Evolutionary conservation across 2,329 filamentous ascomycete genomes (phyloP).

Genomic region (Diaporthe nobilis): DNA sequence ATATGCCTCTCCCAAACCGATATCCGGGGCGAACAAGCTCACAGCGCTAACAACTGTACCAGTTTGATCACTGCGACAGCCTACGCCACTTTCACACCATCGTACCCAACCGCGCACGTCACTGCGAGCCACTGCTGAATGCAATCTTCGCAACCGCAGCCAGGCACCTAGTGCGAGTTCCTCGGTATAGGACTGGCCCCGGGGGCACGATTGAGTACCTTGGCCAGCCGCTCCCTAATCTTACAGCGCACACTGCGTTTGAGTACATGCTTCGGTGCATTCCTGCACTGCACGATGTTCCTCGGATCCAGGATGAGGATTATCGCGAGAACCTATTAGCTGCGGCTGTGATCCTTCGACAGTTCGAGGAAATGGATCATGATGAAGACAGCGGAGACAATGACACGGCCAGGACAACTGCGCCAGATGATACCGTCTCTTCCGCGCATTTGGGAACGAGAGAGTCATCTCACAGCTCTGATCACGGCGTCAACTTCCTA

Average conservation of each 20-base stretch:
- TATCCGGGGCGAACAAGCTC: no score
- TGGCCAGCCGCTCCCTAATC: not conserved
- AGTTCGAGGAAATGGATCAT: conserved; percentile 8
- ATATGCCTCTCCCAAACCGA: no score
- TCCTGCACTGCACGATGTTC: not conserved
- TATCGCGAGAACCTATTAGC: not conserved
- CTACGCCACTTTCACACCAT: not conserved
- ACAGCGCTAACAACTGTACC: not conserved
- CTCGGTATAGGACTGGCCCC: not conserved
- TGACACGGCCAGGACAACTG: not conserved
- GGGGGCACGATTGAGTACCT: not conserved
- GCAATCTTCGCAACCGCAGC: conserved; percentile 8
- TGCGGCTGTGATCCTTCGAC: not conserved
- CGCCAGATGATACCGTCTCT: not conserved
- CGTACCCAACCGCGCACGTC: not conserved
- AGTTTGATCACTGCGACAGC: conserved; percentile 21
- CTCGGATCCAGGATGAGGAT: conserved; percentile 8
- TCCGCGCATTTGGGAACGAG: not conserved
- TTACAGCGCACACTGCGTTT: conserved; percentile 6
- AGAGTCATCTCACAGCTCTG: conserved; percentile 18
- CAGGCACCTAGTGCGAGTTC: conserved; percentile 2
- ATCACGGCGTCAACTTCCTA: conserved; percentile 8
- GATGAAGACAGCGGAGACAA: not conserved
- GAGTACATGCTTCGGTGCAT: conserved; percentile 21
- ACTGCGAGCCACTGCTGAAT: conserved; percentile 16